phyloP scores from a whole-genome alignment of 768 basidiomycete species.

The Gloeostereum incarnatum region DNA sequence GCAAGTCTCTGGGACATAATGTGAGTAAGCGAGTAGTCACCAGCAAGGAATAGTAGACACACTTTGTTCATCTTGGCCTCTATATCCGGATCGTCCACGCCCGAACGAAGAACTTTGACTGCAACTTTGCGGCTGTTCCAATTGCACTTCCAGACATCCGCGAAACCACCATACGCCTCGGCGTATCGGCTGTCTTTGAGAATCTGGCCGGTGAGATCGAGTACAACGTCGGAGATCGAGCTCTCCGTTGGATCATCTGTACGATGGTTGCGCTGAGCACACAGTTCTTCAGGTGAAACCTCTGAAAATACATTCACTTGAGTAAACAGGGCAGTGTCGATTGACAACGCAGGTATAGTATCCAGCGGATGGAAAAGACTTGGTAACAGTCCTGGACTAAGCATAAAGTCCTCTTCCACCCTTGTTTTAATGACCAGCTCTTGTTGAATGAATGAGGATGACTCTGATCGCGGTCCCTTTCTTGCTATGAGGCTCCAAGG shows the following conservation, averaged over 20 bases:
- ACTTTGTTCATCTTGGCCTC: conserved; percentile 22
- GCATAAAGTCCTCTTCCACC: conserved; percentile 13
- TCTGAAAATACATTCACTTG: neutral
- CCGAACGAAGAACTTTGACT: conserved; percentile 27
- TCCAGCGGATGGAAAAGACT: conserved; percentile 16
- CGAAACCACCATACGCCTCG: conserved; percentile 32
- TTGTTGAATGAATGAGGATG: conserved; percentile 22
- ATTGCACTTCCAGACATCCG: conserved; percentile 30
- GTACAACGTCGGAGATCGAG: no score
- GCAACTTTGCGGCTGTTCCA: conserved; percentile 23
- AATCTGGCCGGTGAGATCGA: conserved; percentile 10
- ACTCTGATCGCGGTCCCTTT: conserved; percentile 26
- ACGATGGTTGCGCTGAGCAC: neutral
- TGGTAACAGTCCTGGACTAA: conserved; percentile 27
- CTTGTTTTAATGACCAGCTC: conserved; percentile 9
- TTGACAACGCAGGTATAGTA: neutral
- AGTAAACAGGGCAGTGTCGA: neutral
- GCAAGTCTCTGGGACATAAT: conserved; percentile 19
- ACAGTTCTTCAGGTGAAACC: conserved; percentile 2
- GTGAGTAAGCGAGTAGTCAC: neutral
- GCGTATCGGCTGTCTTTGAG: conserved; percentile 12
- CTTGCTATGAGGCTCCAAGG: conserved; percentile 31
- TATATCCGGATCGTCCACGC: conserved; percentile 19
- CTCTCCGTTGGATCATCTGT: no score
- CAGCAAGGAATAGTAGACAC: conserved; percentile 1